phyloP scores from a whole-genome alignment of 192 early-diverging fungal genomes.

The Backusella circina region DNA sequence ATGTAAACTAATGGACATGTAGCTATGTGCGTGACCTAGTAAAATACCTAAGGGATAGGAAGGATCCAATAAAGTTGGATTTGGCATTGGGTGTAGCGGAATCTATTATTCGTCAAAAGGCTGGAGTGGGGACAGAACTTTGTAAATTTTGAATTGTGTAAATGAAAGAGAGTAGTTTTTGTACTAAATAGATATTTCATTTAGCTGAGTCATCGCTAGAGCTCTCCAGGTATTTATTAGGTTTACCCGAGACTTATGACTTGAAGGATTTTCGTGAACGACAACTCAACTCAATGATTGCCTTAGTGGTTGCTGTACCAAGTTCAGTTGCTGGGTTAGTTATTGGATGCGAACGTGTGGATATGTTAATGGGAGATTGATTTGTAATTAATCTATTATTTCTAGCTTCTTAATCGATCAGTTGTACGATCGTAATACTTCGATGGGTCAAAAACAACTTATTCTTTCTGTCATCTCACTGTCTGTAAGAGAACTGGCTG shows the following conservation, averaged over 20 bases:
- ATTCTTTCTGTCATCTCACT: constrained; percentile 1
- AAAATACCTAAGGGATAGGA: not conserved
- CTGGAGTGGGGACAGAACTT: constrained; percentile 24
- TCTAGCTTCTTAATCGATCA: constrained; percentile 25
- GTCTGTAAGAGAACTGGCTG: not conserved
- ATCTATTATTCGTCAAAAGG: constrained; percentile 25
- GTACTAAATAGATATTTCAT: not conserved
- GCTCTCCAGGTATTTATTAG: constrained; percentile 3
- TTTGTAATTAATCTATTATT: not conserved
- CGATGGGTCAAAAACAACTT: constrained; percentile 17
- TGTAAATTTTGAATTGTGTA: not conserved
- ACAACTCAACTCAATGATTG: constrained; percentile 16
- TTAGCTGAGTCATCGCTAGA: constrained; percentile 1
- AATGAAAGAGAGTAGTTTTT: not conserved
- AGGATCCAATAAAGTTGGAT: constrained; percentile 31
- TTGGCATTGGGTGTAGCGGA: constrained; percentile 23
- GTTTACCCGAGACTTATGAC: constrained; percentile 14
- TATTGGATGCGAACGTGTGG: not conserved
- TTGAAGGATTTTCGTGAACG: constrained; percentile 2
- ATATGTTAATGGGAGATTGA: too few relatives aligned
- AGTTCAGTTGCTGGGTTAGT: constrained; percentile 10
- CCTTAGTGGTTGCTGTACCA: constrained; percentile 15
- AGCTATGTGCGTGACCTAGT: not conserved
- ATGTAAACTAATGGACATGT: not conserved
- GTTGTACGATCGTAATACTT: constrained; percentile 28